Evolutionary conservation across 805 yeast genomes (phyloP).

Genomic region (Jamesozyma spencerorum): DNA sequence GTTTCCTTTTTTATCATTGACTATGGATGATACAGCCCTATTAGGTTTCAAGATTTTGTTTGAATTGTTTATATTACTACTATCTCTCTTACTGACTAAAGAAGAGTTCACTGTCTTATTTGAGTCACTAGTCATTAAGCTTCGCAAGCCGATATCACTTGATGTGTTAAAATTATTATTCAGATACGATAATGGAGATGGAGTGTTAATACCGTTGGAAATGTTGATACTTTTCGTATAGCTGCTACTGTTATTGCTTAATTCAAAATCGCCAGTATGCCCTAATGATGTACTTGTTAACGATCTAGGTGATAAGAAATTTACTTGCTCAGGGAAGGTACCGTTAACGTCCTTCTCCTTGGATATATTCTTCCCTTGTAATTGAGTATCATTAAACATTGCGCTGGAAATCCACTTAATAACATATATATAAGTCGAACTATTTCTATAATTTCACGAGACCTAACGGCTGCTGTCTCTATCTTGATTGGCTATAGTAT

Average conservation of each 20-base stretch:
- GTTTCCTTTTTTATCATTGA: constrained; percentile 16
- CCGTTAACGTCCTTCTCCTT: constrained; percentile 6
- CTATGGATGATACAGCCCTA: constrained; percentile 10
- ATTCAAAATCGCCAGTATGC: constrained; percentile 5
- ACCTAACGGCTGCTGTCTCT: too few relatives aligned
- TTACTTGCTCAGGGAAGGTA: constrained; percentile 10
- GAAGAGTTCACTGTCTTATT: too few relatives aligned
- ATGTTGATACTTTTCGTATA: not conserved
- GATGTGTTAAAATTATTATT: constrained; percentile 6
- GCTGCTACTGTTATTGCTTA: not conserved
- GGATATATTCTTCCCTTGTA: constrained; percentile 1
- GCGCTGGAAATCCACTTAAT: not conserved
- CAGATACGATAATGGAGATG: constrained; percentile 7
- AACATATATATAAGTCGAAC: too few relatives aligned
- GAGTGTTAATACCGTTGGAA: not conserved
- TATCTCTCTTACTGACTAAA: not conserved
- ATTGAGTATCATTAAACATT: constrained; percentile 4
- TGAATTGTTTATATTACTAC: not conserved
- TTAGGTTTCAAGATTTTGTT: constrained; percentile 1
- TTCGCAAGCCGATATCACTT: constrained; percentile 1
- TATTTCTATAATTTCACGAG: too few relatives aligned
- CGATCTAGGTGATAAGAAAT: constrained; percentile 17
- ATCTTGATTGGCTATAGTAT: not conserved
- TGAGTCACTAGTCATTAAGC: not conserved
- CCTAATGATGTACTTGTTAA: constrained; percentile 14